phyloP scores from a whole-genome alignment of 2,329 filamentous ascomycete genomes.

The Colletotrichum tropicale region DNA sequence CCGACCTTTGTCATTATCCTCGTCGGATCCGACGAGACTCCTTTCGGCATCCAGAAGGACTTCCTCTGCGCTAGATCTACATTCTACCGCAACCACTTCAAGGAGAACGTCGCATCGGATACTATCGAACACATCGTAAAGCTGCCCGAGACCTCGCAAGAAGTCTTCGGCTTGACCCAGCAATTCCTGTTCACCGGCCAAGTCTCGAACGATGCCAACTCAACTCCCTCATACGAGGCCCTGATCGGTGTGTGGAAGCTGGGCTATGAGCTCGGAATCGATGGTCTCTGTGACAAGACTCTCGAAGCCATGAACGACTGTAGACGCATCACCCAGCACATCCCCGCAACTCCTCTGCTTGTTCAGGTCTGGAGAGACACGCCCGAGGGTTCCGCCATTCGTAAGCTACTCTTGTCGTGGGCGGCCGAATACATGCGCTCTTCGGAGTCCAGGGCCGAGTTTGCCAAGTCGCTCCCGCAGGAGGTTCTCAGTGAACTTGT shows the following conservation, averaged over 20 bases:
- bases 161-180: conserved; percentile 61
- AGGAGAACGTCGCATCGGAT: conserved; percentile 32
- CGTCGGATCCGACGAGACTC: conserved; percentile 54
- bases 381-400: conserved; percentile 63
- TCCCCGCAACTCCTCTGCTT: conserved; percentile 63
- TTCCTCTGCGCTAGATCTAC: conserved; percentile 58
- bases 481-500: conserved; percentile 68
- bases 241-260: conserved; percentile 63
- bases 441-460: conserved; percentile 59
- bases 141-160: conserved; percentile 50
- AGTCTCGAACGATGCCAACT: conserved; percentile 45
- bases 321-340: conserved; percentile 54
- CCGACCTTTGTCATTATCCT: conserved; percentile 60
- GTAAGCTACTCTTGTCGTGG: conserved; percentile 64
- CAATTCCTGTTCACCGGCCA: conserved; percentile 58
- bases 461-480: conserved; percentile 65
- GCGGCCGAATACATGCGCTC: conserved; percentile 67
- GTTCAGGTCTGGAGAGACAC: conserved; percentile 68
- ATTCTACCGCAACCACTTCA: conserved; percentile 53
- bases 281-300: conserved; percentile 59
- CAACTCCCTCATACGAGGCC: conserved; percentile 56
- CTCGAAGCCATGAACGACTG: conserved; percentile 61
- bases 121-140: conserved; percentile 55
- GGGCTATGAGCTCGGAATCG: conserved; percentile 54
- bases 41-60: conserved; percentile 64